Evolutionary conservation across 2,329 filamentous ascomycete species (phyloP).

Genomic region (Fusarium burgessii): DNA sequence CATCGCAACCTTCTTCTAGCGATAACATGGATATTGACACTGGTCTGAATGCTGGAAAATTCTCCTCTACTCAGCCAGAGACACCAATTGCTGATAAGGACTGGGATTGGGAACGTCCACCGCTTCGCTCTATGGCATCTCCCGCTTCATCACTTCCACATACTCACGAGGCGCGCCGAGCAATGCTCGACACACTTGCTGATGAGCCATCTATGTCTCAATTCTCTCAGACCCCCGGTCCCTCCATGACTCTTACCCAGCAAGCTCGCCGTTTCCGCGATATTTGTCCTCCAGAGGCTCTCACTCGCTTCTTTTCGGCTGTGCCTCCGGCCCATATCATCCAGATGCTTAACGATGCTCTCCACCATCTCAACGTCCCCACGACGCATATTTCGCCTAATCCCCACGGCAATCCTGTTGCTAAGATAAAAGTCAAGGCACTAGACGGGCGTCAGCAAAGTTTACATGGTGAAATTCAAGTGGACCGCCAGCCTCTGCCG

Average conservation of each 20-base stretch:
- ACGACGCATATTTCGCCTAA: constrained; percentile 64
- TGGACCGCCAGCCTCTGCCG: constrained; percentile 73
- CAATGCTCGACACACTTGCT: constrained; percentile 73
- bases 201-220: constrained; percentile 90
- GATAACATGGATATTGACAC: constrained; percentile 80
- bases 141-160: constrained; percentile 53
- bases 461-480: constrained; percentile 79
- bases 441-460: constrained; percentile 78
- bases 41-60: constrained; percentile 57
- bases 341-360: constrained; percentile 81
- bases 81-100: constrained; percentile 77
- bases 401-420: constrained; percentile 66
- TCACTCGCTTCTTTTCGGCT: constrained; percentile 93
- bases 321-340: constrained; percentile 81
- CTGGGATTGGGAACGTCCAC: constrained; percentile 89
- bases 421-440: constrained; percentile 79
- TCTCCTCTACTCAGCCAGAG: constrained; percentile 90
- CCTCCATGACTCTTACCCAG: constrained; percentile 88
- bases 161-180: constrained; percentile 51
- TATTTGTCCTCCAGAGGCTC: constrained; percentile 86
- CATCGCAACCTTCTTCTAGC: constrained; percentile 55
- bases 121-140: constrained; percentile 64
- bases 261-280: constrained; percentile 89
- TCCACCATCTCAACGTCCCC: constrained; percentile 88
- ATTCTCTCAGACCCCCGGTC: constrained; percentile 82